These are phyloP conservation scores for Tulasnella sp. DNA, from an alignment of 768 basidiomycete species.

Conservation along the genomic window DNA sequence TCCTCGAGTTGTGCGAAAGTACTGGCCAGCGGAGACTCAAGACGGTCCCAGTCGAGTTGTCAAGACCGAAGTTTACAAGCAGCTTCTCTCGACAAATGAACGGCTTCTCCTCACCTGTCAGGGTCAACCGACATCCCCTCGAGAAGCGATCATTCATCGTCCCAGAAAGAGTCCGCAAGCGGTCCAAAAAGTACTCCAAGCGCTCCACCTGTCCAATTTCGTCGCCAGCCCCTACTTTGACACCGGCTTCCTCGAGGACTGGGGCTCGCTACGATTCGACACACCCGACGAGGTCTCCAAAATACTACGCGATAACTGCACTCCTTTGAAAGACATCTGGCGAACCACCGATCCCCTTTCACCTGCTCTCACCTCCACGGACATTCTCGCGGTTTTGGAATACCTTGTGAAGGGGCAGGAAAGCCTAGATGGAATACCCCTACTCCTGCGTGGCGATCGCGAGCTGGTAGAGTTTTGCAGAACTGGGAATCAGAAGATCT, in stretches of 20 bases:
- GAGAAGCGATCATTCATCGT: background rate
- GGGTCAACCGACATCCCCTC: background rate
- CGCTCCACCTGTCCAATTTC: background rate
- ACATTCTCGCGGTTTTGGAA: background rate
- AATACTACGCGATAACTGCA: background rate
- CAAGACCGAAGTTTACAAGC: constrained; percentile 28
- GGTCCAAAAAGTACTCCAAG: background rate
- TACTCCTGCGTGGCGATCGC: background rate
- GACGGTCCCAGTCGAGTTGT: background rate
- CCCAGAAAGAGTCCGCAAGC: background rate
- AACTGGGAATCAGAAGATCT: background rate
- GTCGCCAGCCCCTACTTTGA: background rate
- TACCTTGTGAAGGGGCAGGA: background rate
- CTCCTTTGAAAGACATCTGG: background rate
- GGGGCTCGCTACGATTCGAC: background rate
- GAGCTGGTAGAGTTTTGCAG: background rate
- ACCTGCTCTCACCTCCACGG: background rate
- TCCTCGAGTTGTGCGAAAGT: background rate
- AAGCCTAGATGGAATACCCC: background rate
- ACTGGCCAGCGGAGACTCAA: constrained; percentile 23
- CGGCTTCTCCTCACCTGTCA: background rate
- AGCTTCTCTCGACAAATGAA: constrained; percentile 25
- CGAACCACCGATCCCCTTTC: background rate
- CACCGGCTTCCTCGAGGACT: background rate
- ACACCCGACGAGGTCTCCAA: background rate